Percentiles rank a stretch among this genome's conserved stretches.
Evolutionary conservation across 73 alveolate genomes (phyloP).

Genomic region (Paramecium sonneborni): DNA sequence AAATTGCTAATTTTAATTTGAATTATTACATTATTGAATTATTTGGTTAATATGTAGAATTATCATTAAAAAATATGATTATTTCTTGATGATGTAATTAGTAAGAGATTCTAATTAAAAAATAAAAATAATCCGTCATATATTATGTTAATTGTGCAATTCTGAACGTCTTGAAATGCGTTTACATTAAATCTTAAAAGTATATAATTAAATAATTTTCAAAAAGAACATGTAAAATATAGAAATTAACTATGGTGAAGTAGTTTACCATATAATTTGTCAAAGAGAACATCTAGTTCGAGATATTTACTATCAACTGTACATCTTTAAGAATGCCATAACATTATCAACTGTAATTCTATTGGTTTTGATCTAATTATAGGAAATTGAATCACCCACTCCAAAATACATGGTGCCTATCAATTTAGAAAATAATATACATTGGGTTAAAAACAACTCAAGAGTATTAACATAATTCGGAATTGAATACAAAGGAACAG

Average conservation of each 20-base stretch:
- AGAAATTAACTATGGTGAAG: slow-evolving; percentile 15
- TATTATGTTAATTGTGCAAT: background rate
- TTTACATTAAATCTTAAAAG: background rate
- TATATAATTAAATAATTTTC: background rate
- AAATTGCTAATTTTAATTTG: background rate
- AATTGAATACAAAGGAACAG: background rate
- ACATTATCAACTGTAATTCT: background rate
- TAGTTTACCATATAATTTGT: slow-evolving; percentile 25
- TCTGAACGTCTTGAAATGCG: background rate
- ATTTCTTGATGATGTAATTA: background rate
- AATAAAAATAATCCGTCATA: background rate
- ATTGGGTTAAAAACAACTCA: background rate
- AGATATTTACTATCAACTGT: background rate
- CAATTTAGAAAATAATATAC: background rate
- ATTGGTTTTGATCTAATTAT: background rate
- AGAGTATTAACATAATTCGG: background rate
- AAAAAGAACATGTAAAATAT: background rate
- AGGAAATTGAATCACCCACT: background rate
- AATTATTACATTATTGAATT: background rate
- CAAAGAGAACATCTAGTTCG: background rate
- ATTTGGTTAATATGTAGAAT: background rate
- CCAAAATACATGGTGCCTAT: slow-evolving; percentile 8
- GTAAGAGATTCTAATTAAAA: background rate
- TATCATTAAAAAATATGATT: background rate
- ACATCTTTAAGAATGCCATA: background rate